phyloP scores from a whole-genome alignment of 1,284 basidiomycete species.

The Mycena sp. region DNA sequence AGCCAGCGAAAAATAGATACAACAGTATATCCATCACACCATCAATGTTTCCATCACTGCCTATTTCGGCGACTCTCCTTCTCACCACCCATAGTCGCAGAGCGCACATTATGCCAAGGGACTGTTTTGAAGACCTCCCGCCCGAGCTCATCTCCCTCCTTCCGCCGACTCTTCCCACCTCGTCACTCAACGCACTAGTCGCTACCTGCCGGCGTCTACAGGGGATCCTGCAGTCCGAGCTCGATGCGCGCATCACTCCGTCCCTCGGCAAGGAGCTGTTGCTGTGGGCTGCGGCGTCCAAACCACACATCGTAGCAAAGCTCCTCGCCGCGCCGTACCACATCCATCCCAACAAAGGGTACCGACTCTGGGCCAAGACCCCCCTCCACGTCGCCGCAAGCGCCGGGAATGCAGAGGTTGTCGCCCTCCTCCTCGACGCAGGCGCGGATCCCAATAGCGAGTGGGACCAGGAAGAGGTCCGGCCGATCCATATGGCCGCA shows the following conservation, averaged over 20 bases:
- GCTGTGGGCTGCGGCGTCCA: slow-evolving; percentile 2
- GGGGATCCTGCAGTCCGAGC: slow-evolving; percentile 1
- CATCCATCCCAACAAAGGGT: background rate
- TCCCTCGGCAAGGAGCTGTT: background rate
- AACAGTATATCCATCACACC: too few relatives aligned
- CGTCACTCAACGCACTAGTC: background rate
- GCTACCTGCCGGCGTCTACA: background rate
- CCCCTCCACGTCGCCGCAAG: background rate
- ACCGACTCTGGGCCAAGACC: background rate
- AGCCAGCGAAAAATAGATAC: too few relatives aligned
- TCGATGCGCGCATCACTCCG: slow-evolving; percentile 10
- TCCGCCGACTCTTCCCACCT: background rate
- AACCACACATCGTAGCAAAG: slow-evolving; percentile 6
- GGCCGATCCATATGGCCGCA: background rate
- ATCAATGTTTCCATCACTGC: too few relatives aligned
- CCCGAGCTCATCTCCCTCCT: slow-evolving; percentile 5
- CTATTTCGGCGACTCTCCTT: too few relatives aligned
- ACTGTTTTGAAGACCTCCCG: background rate
- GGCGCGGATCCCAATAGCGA: background rate
- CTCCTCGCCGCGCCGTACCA: background rate
- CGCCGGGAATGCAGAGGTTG: background rate
- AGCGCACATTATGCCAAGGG: too few relatives aligned
- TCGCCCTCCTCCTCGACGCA: background rate
- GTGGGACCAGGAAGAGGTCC: background rate
- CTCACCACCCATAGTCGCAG: too few relatives aligned